Evolutionary conservation across 257 asterid species (phyloP).

Genomic region (Solanum sejunctum): DNA sequence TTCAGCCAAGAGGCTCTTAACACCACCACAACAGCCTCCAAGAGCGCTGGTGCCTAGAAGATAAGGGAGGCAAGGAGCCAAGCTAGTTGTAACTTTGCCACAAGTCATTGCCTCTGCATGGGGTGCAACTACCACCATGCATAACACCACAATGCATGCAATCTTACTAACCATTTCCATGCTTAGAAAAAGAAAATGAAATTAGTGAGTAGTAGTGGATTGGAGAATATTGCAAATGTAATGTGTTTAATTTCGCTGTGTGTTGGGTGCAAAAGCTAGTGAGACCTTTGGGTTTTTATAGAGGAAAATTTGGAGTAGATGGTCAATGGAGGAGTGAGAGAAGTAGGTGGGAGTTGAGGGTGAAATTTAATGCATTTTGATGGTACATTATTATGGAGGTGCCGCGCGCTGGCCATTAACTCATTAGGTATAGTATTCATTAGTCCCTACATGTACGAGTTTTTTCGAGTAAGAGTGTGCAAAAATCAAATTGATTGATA

Average conservation of each 20-base stretch:
- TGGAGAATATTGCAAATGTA: too few species aligned
- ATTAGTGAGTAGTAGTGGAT: neutral
- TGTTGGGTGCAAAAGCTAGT: neutral
- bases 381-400: neutral
- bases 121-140: slow-evolving; percentile 11
- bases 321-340: neutral
- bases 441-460: neutral
- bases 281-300: neutral
- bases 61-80: neutral
- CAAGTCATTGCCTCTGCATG: slow-evolving; percentile 2
- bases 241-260: neutral
- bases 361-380: neutral
- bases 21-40: neutral
- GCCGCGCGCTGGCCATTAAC: neutral
- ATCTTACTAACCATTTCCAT: neutral
- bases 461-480: too few species aligned
- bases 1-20: neutral
- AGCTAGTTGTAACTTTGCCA: neutral
- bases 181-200: neutral
- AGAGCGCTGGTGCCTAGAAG: neutral
- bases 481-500: too few species aligned
- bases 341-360: neutral
- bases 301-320: neutral
- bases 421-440: neutral
- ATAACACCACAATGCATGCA: neutral